Percentiles rank a stretch among this genome's conserved stretches.
phyloP scores from a whole-genome alignment of 176 grass and related monocot genomes.

The Bolboschoenus planiculmis region DNA sequence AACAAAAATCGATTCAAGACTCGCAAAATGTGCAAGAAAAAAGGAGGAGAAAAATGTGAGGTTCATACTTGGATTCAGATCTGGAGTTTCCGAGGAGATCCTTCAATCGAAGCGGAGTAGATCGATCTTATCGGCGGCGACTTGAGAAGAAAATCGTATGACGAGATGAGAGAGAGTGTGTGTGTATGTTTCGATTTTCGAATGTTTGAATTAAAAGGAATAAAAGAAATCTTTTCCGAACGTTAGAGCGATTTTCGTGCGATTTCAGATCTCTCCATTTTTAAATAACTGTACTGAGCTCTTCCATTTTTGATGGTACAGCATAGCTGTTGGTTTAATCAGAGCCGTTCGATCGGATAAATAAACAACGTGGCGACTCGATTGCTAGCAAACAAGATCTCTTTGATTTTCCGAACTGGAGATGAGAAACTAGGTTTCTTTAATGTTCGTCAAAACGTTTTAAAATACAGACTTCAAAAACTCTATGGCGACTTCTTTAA shows the following conservation, averaged over 20 bases:
- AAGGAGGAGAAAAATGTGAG: neutral
- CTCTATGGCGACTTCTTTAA: neutral
- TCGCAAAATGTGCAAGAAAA: neutral
- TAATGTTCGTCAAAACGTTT: conserved; percentile 7
- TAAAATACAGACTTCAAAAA: neutral
- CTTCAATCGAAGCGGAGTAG: neutral
- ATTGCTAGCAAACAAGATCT: neutral
- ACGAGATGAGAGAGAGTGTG: neutral
- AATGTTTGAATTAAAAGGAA: conserved; percentile 28
- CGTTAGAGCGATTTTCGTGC: neutral
- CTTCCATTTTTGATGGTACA: neutral
- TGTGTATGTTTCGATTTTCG: conserved; percentile 9
- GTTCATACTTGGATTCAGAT: neutral
- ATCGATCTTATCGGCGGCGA: neutral
- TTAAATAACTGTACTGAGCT: neutral
- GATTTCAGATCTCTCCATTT: conserved; percentile 11
- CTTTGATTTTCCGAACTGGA: neutral
- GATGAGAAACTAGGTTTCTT: neutral
- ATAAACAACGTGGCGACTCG: neutral
- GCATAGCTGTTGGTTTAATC: too few species aligned
- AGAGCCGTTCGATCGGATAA: neutral
- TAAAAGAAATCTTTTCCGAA: conserved; percentile 17
- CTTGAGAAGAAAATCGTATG: neutral
- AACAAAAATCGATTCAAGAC: neutral
- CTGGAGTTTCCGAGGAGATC: neutral